Percentiles rank a stretch among this genome's conserved stretches.
These are phyloP conservation scores for Lactarius akahatsu DNA, from an alignment of 768 basidiomycete species.

Conservation along the genomic window DNA sequence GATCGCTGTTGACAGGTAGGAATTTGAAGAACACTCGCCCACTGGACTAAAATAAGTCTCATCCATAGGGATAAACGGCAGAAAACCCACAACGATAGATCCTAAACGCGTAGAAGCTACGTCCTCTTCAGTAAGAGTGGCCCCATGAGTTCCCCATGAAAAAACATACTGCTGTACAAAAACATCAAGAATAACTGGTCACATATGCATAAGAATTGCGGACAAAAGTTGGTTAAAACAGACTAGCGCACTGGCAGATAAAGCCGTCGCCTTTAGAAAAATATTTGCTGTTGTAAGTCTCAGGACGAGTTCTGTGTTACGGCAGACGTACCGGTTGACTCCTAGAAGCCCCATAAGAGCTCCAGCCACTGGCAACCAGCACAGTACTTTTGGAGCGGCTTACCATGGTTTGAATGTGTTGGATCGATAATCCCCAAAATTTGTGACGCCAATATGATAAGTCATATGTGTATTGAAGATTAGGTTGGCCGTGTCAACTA, in stretches of 20 bases:
- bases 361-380: too few relatives aligned
- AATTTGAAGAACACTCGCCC: too few relatives aligned
- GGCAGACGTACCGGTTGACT: not conserved
- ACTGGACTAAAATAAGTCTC: not conserved
- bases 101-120: not conserved
- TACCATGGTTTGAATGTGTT: not conserved
- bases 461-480: too few relatives aligned
- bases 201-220: not conserved
- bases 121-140: too few relatives aligned
- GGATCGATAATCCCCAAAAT: too few relatives aligned
- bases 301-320: too few relatives aligned
- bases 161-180: not conserved
- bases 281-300: not conserved
- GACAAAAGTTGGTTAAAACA: not conserved
- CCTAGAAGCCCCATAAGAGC: not conserved
- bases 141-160: not conserved
- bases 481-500: too few relatives aligned
- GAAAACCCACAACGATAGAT: not conserved
- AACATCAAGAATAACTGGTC: not conserved
- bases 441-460: not conserved
- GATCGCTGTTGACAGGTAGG: not conserved
- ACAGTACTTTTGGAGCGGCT: too few relatives aligned
- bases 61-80: not conserved
- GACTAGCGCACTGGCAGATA: not conserved
- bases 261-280: not conserved